phyloP scores from a whole-genome alignment of 495 filamentous ascomycete genomes.

The Penicillium ucsense region DNA sequence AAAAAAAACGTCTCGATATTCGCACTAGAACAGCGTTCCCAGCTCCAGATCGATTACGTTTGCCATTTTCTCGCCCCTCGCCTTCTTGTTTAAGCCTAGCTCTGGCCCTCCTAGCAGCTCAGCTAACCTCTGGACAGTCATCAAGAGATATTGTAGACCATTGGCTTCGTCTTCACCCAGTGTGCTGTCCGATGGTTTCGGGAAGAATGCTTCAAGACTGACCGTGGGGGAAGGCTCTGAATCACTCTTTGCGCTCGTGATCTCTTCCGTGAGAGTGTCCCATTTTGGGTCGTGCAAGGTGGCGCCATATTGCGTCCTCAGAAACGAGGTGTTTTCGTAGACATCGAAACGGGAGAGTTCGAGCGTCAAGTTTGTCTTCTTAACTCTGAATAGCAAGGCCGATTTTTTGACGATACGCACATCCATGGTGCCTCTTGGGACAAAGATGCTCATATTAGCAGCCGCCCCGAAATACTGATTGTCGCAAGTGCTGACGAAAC shows the following conservation, averaged over 20 bases:
- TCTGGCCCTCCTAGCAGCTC: constrained; percentile 15
- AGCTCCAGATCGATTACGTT: constrained; percentile 20
- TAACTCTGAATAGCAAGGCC: constrained; percentile 37
- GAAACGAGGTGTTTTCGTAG: constrained; percentile 22
- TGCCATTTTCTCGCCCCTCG: background rate
- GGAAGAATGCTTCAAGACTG: constrained; percentile 39
- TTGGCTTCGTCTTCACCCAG: constrained; percentile 1
- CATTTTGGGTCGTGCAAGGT: constrained; percentile 42
- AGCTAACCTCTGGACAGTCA: constrained; percentile 20
- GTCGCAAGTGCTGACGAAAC: constrained; percentile 16
- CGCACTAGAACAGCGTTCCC: constrained; percentile 16
- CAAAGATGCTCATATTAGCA: constrained; percentile 17
- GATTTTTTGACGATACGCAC: constrained; percentile 39
- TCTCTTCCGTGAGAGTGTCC: constrained; percentile 29
- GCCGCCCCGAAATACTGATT: constrained; percentile 12
- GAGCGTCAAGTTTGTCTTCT: constrained; percentile 40
- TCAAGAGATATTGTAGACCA: constrained; percentile 27
- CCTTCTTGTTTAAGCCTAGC: background rate
- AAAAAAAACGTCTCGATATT: background rate
- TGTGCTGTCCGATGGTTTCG: constrained; percentile 2
- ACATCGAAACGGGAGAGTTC: constrained; percentile 48
- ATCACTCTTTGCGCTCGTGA: background rate
- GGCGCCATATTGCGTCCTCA: constrained; percentile 30
- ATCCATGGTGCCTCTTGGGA: constrained; percentile 14
- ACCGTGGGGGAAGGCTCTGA: constrained; percentile 21